Evolutionary conservation across 352 stramenopile species (phyloP).

Genomic region (Globisporangium cylindrosporum): DNA sequence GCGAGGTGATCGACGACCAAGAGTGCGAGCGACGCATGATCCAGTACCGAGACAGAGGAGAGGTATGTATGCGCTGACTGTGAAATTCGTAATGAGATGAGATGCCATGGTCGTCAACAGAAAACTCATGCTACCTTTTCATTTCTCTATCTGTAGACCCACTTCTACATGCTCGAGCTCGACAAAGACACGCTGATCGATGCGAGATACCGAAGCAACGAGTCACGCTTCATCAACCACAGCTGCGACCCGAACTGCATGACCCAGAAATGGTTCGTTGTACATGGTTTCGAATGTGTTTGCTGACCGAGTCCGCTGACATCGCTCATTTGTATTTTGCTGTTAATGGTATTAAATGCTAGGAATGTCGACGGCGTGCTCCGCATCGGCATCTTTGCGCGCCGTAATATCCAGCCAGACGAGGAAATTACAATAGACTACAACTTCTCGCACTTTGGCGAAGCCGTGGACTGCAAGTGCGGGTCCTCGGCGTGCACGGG

Average conservation of each 20-base stretch:
- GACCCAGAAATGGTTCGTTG: constrained; percentile 88
- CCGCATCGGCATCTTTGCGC: constrained; percentile 79
- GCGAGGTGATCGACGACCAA: constrained; percentile 90
- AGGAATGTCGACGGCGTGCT: constrained; percentile 72
- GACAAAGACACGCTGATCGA: constrained; percentile 86
- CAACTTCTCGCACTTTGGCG: constrained; percentile 83
- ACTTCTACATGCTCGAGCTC: constrained; percentile 88
- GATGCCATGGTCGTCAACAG: background rate
- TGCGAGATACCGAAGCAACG: constrained; percentile 86
- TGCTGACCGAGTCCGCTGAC: background rate
- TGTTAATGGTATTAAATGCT: background rate
- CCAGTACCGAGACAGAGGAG: constrained; percentile 49
- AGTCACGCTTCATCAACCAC: constrained; percentile 96
- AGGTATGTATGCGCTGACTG: constrained; percentile 19
- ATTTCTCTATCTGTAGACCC: constrained; percentile 26
- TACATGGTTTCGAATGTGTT: background rate
- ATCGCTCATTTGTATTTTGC: background rate
- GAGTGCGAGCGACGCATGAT: constrained; percentile 69
- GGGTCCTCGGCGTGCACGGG: constrained; percentile 67
- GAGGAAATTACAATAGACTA: constrained; percentile 88
- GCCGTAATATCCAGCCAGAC: constrained; percentile 42
- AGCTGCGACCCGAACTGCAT: constrained; percentile 93
- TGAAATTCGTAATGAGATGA: background rate
- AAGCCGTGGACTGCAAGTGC: constrained; percentile 74
- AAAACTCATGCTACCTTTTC: background rate